Conservation (phyloP, 352 stramenopile genomes). For the Pythium biforme region DNA sequence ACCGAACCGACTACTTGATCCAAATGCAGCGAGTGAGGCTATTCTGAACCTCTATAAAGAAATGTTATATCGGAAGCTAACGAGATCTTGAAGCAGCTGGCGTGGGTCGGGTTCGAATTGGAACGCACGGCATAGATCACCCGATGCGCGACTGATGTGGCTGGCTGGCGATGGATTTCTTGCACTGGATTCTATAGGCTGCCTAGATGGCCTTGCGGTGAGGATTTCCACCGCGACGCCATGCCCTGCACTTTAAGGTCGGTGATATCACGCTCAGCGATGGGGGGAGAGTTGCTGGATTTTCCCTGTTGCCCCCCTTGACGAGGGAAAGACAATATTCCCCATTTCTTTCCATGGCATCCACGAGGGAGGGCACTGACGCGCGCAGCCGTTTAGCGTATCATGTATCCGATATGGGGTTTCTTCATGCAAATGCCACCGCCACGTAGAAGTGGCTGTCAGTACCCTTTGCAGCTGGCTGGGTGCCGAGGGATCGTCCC, state of each 20-base stretch:
- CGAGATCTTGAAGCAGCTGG: conserved; percentile 15
- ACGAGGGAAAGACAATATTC: background rate
- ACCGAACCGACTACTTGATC: conserved; percentile 2
- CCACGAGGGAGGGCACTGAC: too few relatives aligned
- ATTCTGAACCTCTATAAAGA: background rate
- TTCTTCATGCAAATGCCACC: too few relatives aligned
- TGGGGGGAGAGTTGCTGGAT: background rate
- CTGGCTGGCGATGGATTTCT: background rate
- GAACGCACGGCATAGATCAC: background rate
- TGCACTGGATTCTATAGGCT: conserved; percentile 1
- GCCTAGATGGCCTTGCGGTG: background rate
- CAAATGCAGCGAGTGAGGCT: background rate
- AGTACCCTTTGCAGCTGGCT: background rate
- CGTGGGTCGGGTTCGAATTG: background rate
- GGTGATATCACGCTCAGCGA: too few relatives aligned
- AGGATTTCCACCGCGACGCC: background rate
- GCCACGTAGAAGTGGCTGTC: background rate
- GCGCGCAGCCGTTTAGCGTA: background rate
- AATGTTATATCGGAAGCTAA: background rate
- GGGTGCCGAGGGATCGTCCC: background rate
- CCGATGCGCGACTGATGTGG: background rate
- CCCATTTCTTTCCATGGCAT: background rate
- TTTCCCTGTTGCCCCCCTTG: background rate
- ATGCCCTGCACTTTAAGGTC: too few relatives aligned
- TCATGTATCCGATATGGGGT: too few relatives aligned